Evolutionary conservation across 306 rosid genomes (phyloP).

Genomic region (Lathyrus oleraceus): DNA sequence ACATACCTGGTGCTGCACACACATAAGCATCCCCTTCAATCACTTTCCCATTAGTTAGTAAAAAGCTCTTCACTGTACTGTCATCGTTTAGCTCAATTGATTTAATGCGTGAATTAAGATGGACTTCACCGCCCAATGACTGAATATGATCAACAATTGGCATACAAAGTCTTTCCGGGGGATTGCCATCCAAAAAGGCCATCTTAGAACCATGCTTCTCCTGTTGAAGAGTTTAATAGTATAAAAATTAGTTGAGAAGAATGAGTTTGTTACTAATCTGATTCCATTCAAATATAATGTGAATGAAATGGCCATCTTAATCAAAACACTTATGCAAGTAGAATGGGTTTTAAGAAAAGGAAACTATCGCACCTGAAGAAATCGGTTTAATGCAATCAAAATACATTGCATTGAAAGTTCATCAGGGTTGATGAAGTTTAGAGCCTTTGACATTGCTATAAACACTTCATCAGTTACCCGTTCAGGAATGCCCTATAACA

Average conservation of each 20-base stretch:
- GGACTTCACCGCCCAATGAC: slow-evolving; percentile 90
- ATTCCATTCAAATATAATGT: slow-evolving; percentile 16
- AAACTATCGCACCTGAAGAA: slow-evolving; percentile 78
- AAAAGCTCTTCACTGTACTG: slow-evolving; percentile 78
- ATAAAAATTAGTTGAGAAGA: slow-evolving; percentile 26
- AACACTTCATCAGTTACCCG: slow-evolving; percentile 97
- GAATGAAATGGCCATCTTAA: slow-evolving; percentile 25
- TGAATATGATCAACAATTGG: slow-evolving; percentile 85
- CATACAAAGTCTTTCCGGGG: slow-evolving; percentile 96
- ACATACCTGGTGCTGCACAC: slow-evolving; percentile 85
- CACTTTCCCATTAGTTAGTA: slow-evolving; percentile 63
- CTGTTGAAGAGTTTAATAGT: slow-evolving; percentile 45
- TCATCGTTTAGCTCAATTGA: slow-evolving; percentile 79
- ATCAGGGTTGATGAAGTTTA: slow-evolving; percentile 95
- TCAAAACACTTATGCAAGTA: background rate
- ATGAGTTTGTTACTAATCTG: slow-evolving; percentile 16
- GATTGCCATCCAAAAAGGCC: slow-evolving; percentile 97
- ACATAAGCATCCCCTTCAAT: slow-evolving; percentile 91
- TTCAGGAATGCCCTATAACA: slow-evolving; percentile 80
- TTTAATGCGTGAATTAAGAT: slow-evolving; percentile 77
- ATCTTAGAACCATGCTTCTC: slow-evolving; percentile 98
- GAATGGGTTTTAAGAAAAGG: slow-evolving; percentile 24
- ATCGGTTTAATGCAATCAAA: slow-evolving; percentile 92
- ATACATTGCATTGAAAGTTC: slow-evolving; percentile 99
- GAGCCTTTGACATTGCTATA: slow-evolving; percentile 98